Base-by-base conservation (phyloP, 805 yeast genomes). In the Clavispora carvajalis region DNA sequence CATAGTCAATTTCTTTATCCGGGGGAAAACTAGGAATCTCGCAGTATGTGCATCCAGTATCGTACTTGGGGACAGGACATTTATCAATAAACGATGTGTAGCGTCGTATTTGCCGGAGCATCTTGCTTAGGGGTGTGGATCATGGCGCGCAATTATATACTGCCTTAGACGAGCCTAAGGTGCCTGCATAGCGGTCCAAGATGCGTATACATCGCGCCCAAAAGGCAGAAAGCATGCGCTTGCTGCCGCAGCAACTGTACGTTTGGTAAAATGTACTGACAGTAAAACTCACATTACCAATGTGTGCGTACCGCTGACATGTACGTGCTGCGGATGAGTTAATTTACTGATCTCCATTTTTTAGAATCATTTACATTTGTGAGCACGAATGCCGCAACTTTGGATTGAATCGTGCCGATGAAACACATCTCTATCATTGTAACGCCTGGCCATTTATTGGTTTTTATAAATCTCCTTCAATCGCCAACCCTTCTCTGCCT, bases 21-120 rank as follows among this genome's bases (percentile, higher is more conserved):
- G 45, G 47, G 2, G 80, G 83, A 41, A 72, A 65, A 22, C 51
- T 49, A 0, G 62, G 59, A 3, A 54, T 25, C 31, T 58, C 51
- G 49, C 89, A 83, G 45, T 55, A 62, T 0, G 87, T 80, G 52
- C 86, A 80, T 1, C 85, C 85, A 0, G 84, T 77, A 44, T 79
- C 82, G 36, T 58, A 60, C 7, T 34, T 45, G 1, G 85, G 82
- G 7, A 55, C 52, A 0, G 85, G 84, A 48, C 84, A 79, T 15
- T 43, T 44, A 10, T 39, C 37, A 5, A 43, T 38, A 34, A 44
- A 21, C 9, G 19, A 18, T n/a, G 43, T 22, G 22, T 25, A 22
- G 24, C 31, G 31, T 5, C 31, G 18, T 8, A 15, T 3, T n/a
- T 7, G 19, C n/a, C 31, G 10, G 12, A 28, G n/a, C 31, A 28